Evolutionary conservation across 345 rosid genomes (phyloP).

Genomic region (Salix brachista): DNA sequence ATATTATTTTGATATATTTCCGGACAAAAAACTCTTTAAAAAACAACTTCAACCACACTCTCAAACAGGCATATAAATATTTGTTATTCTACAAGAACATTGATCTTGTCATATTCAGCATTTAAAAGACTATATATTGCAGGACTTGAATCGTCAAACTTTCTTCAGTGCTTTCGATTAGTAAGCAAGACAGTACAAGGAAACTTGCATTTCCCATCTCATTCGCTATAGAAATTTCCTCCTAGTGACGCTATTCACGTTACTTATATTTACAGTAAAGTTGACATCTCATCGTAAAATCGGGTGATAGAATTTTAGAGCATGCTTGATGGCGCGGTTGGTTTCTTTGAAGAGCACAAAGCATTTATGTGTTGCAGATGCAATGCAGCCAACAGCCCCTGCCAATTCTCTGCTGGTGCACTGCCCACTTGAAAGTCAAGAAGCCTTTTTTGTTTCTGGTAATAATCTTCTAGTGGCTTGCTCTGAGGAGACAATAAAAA

Average conservation of each 20-base stretch:
- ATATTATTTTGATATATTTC: too few relatives aligned
- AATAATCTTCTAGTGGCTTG: slow-evolving; percentile 75
- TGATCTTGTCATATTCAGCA: neutral
- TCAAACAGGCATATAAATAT: too few relatives aligned
- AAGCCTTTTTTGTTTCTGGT: slow-evolving; percentile 68
- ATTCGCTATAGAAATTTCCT: neutral
- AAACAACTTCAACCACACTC: too few relatives aligned
- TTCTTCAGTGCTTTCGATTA: neutral
- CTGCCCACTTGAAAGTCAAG: slow-evolving; percentile 58
- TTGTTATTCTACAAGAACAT: neutral
- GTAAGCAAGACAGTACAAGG: neutral
- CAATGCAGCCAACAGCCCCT: slow-evolving; percentile 70
- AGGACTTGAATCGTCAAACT: neutral
- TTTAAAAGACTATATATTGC: neutral
- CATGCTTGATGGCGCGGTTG: neutral
- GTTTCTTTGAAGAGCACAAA: neutral
- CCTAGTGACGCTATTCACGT: neutral
- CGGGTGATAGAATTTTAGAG: neutral
- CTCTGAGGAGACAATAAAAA: slow-evolving; percentile 37
- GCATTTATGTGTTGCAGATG: slow-evolving; percentile 35
- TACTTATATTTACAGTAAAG: slow-evolving; percentile 2
- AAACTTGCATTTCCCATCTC: neutral
- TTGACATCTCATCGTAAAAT: neutral
- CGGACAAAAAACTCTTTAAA: too few relatives aligned
- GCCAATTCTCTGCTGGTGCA: slow-evolving; percentile 79